Evolutionary conservation across 352 stramenopile species (phyloP), one percentile per base, ranked within the genome.

Genomic region (Paralagenidium karlingii): DNA sequence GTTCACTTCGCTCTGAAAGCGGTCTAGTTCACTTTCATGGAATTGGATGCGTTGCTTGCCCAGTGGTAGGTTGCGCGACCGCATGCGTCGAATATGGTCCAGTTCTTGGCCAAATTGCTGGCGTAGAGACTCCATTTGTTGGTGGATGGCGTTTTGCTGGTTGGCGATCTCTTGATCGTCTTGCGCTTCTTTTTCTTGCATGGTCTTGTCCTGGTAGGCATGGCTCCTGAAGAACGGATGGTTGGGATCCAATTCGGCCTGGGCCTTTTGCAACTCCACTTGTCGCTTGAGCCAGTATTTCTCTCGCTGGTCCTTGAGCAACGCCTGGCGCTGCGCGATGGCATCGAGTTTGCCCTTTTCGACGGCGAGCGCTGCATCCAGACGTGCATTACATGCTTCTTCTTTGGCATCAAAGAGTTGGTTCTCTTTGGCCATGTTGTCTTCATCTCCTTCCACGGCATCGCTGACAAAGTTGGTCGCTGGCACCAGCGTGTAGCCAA

Each of bases 151-250:
- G 1, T 55, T 47, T 11, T 58, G 55, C 24, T 84, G 61, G 0
- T 60, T 58, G 9, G 43, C 27, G 13, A 76, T 44, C 32, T 84
- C 67, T 12, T 59, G 44, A 29, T 87, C 67, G 44, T 90, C 73
- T 21, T 61, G 53, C 0, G 37, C 45, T 30, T 86, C 60, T 33
- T 80, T 63, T 0, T 70, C 68, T 3, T 40, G 61, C 1, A 63
- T 66, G 24, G 68, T 70, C 29, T 67, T 68, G 41, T 83, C 70
- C 21, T 82, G 63, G 0, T 60, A 55, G 8, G 84, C 71, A 3
- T 73, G 56, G 6, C 63, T 85, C 1, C 58, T 58, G 24, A 89
- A 89, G 49, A 79, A 89, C n/a, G 82, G 59, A 21, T 83, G 71
- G 22, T 60, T 83, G 8, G 76, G 74, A 36, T 90, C 71, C 2